Evolutionary conservation across 768 basidiomycete genomes (phyloP).

Genomic region (Dioszegia aurantiaca): DNA sequence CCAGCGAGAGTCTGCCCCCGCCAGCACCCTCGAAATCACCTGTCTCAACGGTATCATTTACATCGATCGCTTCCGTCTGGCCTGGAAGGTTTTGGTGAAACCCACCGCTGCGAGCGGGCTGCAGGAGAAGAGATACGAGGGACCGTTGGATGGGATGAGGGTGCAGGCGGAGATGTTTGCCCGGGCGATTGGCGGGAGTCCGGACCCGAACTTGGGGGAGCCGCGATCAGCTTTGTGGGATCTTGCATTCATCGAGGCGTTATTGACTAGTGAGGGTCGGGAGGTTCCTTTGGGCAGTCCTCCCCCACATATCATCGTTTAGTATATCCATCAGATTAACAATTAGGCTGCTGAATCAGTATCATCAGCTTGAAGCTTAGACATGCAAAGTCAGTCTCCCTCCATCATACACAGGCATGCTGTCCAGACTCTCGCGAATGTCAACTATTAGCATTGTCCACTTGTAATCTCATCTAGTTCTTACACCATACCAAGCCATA

Average conservation of each 20-base stretch:
- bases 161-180: constrained; percentile 22
- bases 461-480: background rate
- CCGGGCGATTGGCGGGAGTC: constrained; percentile 56
- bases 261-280: constrained; percentile 64
- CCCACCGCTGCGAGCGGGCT: background rate
- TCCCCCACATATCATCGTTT: too few species aligned
- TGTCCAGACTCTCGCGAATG: too few species aligned
- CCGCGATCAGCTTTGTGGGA: constrained; percentile 68
- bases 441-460: too few species aligned
- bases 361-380: too few species aligned
- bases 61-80: constrained; percentile 9
- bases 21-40: constrained; percentile 25
- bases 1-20: constrained; percentile 10
- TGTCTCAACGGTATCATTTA: constrained; percentile 35
- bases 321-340: too few species aligned
- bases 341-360: too few species aligned
- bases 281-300: constrained; percentile 58
- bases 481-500: constrained; percentile 56
- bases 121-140: constrained; percentile 41
- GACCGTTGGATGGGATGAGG: constrained; percentile 57
- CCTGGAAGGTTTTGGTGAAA: constrained; percentile 17
- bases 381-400: too few species aligned
- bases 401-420: too few species aligned
- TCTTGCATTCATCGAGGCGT: constrained; percentile 75
- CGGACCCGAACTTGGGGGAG: constrained; percentile 59